Evolutionary conservation across 225 moss, liverwort and hornwort genomes (phyloP).

Genomic region (Bryoerythrophyllum caledonicum): DNA sequence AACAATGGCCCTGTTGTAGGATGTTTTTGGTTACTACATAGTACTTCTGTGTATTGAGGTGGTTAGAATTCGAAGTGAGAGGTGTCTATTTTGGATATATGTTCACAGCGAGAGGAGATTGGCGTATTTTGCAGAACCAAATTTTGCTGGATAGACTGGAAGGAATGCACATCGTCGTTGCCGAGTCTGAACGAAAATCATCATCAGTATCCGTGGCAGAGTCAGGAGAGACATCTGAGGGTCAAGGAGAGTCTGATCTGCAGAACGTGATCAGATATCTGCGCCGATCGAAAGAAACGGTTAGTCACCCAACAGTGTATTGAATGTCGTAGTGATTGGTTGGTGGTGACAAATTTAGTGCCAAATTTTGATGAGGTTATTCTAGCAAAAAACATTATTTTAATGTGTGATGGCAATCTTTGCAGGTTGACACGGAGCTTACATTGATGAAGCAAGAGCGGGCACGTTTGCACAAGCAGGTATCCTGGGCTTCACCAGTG

Average conservation of each 20-base stretch:
- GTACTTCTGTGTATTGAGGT: neutral
- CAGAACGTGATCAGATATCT: slow-evolving; percentile 95
- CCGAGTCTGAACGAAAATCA: slow-evolving; percentile 73
- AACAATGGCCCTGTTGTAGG: slow-evolving; percentile 2
- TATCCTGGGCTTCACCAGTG: slow-evolving; percentile 21
- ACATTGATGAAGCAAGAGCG: slow-evolving; percentile 95
- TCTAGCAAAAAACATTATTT: neutral
- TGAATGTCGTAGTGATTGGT: neutral
- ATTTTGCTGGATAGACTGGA: slow-evolving; percentile 89
- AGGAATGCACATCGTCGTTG: slow-evolving; percentile 87
- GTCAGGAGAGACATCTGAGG: slow-evolving; percentile 55
- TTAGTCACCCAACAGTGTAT: slow-evolving; percentile 30
- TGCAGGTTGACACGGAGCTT: slow-evolving; percentile 91
- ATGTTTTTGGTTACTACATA: slow-evolving; percentile 4
- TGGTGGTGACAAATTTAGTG: neutral
- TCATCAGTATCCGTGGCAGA: slow-evolving; percentile 47
- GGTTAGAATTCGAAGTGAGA: slow-evolving; percentile 13
- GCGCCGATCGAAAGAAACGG: slow-evolving; percentile 98
- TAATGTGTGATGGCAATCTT: slow-evolving; percentile 20
- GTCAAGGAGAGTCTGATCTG: slow-evolving; percentile 71
- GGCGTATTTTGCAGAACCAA: slow-evolving; percentile 64
- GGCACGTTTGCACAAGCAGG: slow-evolving; percentile 90
- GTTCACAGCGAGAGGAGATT: slow-evolving; percentile 16
- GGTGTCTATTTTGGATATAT: neutral
- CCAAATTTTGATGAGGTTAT: neutral